Evolutionary conservation across 2,329 filamentous ascomycete species (phyloP).

Genomic region (Paramyrothecium roridum): DNA sequence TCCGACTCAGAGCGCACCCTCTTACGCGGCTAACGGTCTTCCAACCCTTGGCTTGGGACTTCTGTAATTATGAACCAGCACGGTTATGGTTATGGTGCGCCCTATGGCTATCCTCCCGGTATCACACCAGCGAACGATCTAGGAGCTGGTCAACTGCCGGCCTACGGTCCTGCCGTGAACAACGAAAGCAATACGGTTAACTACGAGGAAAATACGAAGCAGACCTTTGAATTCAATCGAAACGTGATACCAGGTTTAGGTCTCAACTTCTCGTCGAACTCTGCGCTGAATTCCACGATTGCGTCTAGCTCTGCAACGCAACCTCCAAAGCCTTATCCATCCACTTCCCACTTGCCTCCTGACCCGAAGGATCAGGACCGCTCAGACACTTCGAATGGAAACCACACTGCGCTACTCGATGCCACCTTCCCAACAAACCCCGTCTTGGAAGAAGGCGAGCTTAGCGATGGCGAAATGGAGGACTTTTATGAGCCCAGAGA

Average conservation of each 20-base stretch:
- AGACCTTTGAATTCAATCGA: slow-evolving; percentile 20
- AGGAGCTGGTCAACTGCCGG: neutral
- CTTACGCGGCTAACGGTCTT: too few species aligned
- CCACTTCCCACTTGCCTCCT: neutral
- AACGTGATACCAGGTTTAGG: slow-evolving; percentile 31
- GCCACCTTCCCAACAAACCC: slow-evolving; percentile 6
- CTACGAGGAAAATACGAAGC: slow-evolving; percentile 7
- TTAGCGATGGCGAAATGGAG: slow-evolving; percentile 66
- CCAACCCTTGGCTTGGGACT: too few species aligned
- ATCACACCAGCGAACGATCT: slow-evolving; percentile 4
- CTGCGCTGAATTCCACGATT: neutral
- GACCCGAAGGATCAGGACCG: neutral
- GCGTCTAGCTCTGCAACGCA: slow-evolving; percentile 1
- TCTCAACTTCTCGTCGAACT: slow-evolving; percentile 16
- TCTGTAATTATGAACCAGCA: slow-evolving; percentile 23
- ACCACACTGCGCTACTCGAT: slow-evolving; percentile 4
- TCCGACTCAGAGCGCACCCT: too few species aligned
- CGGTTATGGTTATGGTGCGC: slow-evolving; percentile 19
- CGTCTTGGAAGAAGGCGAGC: slow-evolving; percentile 67
- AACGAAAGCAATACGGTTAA: slow-evolving; percentile 1
- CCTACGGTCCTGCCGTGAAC: neutral
- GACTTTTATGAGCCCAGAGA: slow-evolving; percentile 48
- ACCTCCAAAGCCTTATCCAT: neutral
- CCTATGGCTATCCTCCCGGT: slow-evolving; percentile 16
- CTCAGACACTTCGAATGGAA: neutral